Evolutionary conservation across 495 filamentous ascomycete species (phyloP), one percentile per base, ranked within the genome.

Genomic region (Xanthoparmelia taractica): DNA sequence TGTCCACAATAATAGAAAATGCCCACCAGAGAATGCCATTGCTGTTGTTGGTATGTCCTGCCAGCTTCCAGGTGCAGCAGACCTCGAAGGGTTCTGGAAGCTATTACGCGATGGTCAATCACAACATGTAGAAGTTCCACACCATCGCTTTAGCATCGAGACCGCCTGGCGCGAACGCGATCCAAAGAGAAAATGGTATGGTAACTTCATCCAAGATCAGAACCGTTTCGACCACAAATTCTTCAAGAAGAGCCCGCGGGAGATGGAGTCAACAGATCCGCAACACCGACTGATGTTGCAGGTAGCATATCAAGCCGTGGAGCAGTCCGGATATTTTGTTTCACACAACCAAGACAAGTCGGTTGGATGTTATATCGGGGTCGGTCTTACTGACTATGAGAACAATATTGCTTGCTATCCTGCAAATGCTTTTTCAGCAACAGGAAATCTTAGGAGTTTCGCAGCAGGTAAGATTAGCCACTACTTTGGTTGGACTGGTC

Each of bases 171-270:
- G 76, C 1, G 72, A 75, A 5, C 34, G 48, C 2, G 73, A 75
- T 20, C 62, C 70, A 0, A 71, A 71, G 1, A 61, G 73, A 2
- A 76, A 75, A 10, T 82, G 72, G 72, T 79, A 71, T 33, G 81
- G 75, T 0, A 79, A 80, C 58, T 82, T 82, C 54, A 63, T 84
- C 7, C 56, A 69, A 13, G 73, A 79, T 33, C 64, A 65, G 8
- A 78, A 80, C 57, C 67, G 67, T 20, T 83, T 82, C 45, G 83
- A 86, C 58, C 75, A 79, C 54, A 67, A 71, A 17, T 84, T 85
- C 72, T 86, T 84, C 74, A 77, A 75, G 58, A 40, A 40, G 12
- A 40, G 12, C 37, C 8, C 37, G 2, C 37, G 37, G 37, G 37
- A 40, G 12, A 13, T 13, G 8, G 37, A 7, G 10, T 40, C 37